Base-by-base conservation (phyloP, 805 yeast species). In the Metschnikowia arizonensis region DNA sequence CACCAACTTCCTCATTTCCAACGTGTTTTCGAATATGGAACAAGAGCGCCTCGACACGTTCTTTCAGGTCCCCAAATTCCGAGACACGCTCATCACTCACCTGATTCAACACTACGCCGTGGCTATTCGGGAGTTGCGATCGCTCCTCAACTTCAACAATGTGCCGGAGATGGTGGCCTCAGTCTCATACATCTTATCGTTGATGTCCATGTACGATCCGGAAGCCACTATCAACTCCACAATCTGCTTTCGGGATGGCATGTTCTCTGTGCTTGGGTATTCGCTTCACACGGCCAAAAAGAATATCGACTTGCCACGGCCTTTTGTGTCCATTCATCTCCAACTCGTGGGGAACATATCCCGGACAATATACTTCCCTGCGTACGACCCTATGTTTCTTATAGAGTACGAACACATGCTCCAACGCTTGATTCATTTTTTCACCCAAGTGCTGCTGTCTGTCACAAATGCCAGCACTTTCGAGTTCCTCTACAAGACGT, bases 161-260 rank as follows among this genome's bases (percentile, higher is more conserved):
- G 60, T 62, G 44, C 66, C 69, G 2, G 65, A 61, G 33, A 46
- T 61, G 26, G 63, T 68, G 28, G 61, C 72, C 0, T 58, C 62
- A 6, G 64, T 64, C 14, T 65, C 72, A 15, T 69, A 68, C 49
- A 60, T 69, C 30, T 55, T 69, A 35, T 60, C 67, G 42, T 52
- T 69, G 39, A 68, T 68, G 73, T 60, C 72, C 12, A 65, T 69
- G 30, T 69, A 69, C 50, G 74, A 69, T 44, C 75, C 73, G 1
- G 72, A 67, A 47, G 74, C 72, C 10, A 67, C 72, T 1, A 47
- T 61, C 12, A 53, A 60, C 48, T 65, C 72, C 21, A 59, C 64
- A 25, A 57, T 57, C 28, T 69, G 75, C 45, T 69, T 68, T 50
- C 56, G 72, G 25, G 72, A 69, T 47, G 75, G 75, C 1, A 53